Evolutionary conservation across 1,284 basidiomycete species (phyloP).

Genomic region (Tilletia walkeri): DNA sequence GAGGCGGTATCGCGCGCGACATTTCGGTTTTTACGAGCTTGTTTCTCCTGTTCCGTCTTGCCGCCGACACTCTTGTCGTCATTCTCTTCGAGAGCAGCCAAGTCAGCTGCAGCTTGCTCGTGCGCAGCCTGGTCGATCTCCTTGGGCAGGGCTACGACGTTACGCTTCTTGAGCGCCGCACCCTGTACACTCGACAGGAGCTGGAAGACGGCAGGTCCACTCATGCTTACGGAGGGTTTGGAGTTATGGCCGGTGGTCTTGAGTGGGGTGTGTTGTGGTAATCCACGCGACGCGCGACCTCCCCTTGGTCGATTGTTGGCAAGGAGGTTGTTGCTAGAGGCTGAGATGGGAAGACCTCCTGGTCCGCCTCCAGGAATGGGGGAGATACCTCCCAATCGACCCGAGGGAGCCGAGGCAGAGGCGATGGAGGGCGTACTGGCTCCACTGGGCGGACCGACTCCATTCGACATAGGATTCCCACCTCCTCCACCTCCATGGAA

Average conservation of each 20-base stretch:
- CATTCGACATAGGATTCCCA: not conserved
- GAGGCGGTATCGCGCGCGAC: conserved; percentile 7
- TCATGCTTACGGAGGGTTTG: conserved; percentile 43
- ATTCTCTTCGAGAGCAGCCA: conserved; percentile 12
- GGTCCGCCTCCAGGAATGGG: not conserved
- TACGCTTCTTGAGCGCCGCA: conserved; percentile 30
- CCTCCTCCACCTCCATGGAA: not conserved
- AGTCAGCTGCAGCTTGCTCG: conserved; percentile 17
- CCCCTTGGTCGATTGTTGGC: not conserved
- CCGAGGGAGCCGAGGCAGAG: not conserved
- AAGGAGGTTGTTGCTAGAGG: not conserved
- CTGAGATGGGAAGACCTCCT: not conserved
- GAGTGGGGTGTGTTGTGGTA: conserved; percentile 32
- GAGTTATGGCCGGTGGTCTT: conserved; percentile 48
- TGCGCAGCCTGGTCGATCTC: conserved; percentile 28
- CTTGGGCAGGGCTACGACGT: conserved; percentile 31
- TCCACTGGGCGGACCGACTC: not conserved
- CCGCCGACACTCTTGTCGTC: not conserved
- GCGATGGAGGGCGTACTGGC: conserved; percentile 1
- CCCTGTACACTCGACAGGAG: conserved; percentile 25
- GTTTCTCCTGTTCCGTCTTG: not conserved
- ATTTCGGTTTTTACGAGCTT: not conserved
- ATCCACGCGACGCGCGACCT: conserved; percentile 14
- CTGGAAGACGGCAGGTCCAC: conserved; percentile 39
- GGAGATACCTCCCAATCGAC: conserved; percentile 5